A percentile compares a stretch with the other conserved stretches of the same genome.
Evolutionary conservation across 352 stramenopile genomes (phyloP).

Genomic region (Phytophthora ramorum): DNA sequence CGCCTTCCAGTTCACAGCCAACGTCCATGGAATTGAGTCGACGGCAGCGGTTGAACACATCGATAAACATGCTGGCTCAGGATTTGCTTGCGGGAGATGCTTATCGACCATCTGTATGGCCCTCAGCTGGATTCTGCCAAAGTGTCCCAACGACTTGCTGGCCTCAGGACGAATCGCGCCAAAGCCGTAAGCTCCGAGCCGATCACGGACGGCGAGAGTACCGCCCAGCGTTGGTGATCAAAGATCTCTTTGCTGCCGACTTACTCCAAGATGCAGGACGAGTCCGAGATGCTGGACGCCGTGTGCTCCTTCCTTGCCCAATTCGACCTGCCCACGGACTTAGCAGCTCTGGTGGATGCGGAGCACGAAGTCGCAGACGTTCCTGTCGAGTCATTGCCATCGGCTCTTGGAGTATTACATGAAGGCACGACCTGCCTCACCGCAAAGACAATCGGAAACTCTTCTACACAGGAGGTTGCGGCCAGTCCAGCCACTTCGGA

Average conservation of each 20-base stretch:
- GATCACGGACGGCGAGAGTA: constrained; percentile 5
- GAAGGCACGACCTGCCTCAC: too few species aligned
- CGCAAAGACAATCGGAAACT: too few species aligned
- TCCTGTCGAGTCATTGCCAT: neutral
- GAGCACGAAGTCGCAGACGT: neutral
- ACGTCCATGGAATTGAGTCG: too few species aligned
- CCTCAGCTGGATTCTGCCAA: constrained; percentile 20
- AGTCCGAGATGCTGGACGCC: constrained; percentile 18
- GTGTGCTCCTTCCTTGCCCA: constrained; percentile 29
- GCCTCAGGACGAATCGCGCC: constrained; percentile 8
- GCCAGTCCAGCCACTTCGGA: constrained; percentile 12
- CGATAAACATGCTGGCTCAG: neutral
- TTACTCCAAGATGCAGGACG: constrained; percentile 8
- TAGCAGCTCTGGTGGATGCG: constrained; percentile 1
- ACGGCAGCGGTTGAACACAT: neutral
- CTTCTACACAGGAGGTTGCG: too few species aligned
- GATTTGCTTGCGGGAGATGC: constrained; percentile 4
- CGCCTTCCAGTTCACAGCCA: neutral
- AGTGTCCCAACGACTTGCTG: constrained; percentile 10
- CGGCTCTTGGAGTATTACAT: neutral
- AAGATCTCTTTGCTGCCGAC: neutral
- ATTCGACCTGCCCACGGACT: constrained; percentile 16
- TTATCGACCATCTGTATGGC: neutral
- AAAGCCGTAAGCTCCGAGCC: constrained; percentile 1
- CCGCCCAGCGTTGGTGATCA: constrained; percentile 11